A percentile compares a stretch with the other conserved stretches of the same genome.
Conservation (phyloP, 1,139 yeast genomes). For the Torulaspora pretoriensis region DNA sequence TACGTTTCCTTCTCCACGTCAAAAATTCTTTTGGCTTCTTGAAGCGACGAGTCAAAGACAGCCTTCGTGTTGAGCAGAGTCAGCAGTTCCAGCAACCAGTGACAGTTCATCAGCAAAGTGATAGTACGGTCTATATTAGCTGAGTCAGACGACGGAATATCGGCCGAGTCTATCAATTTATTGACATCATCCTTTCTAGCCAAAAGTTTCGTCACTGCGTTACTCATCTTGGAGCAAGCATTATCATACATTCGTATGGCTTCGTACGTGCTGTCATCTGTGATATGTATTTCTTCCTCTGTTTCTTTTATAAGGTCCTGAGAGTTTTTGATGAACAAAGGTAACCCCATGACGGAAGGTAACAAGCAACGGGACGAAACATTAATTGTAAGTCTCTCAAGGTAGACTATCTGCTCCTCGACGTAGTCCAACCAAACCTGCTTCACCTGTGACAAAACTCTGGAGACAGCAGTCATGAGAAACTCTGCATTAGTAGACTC, state of each 20-base stretch:
- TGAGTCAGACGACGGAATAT: conserved; percentile 12
- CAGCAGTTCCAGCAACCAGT: conserved; percentile 51
- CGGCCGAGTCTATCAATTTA: conserved; percentile 4
- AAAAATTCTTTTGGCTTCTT: conserved; percentile 39
- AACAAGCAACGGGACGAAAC: conserved; percentile 44
- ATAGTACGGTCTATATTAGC: conserved; percentile 30
- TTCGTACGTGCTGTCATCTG: conserved; percentile 14
- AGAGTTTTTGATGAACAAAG: conserved; percentile 44
- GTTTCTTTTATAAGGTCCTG: conserved; percentile 19
- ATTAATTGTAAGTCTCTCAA: conserved; percentile 48
- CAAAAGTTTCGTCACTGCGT: conserved; percentile 21
- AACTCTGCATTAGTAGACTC: conserved; percentile 65
- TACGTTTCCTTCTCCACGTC: conserved; percentile 43
- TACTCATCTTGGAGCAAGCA: conserved; percentile 23
- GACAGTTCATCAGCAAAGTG: conserved; percentile 59
- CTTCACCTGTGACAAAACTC: conserved; percentile 49
- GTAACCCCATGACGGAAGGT: conserved; percentile 43
- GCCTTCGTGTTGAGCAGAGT: conserved; percentile 27
- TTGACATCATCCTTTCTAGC: conserved; percentile 13
- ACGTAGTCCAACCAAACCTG: conserved; percentile 59
- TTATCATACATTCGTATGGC: conserved; percentile 17
- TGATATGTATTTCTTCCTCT: conserved; percentile 12
- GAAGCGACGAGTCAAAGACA: conserved; percentile 30
- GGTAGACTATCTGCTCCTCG: conserved; percentile 48
- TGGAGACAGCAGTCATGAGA: conserved; percentile 49